Base-by-base conservation (phyloP, 2,329 filamentous ascomycete species). In the Cryphonectria nitschkei region DNA sequence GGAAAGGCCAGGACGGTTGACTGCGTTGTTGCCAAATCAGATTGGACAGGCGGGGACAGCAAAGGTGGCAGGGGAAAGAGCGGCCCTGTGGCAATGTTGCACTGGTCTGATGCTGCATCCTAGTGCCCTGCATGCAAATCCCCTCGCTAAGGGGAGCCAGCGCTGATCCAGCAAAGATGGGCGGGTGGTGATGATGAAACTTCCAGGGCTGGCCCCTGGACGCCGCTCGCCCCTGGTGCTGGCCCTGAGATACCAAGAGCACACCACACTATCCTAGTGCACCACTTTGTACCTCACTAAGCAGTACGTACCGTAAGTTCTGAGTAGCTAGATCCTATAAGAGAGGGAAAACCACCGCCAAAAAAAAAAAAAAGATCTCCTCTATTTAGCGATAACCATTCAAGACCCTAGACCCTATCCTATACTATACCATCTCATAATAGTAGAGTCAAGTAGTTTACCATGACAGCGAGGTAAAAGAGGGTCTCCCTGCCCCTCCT, bases 1-100 rank as follows among this genome's bases (percentile, higher is more conserved):
- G 11, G 16, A 50, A 19, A 64, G 46, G 54, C 50, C 41, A 56
- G 46, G 65, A 62, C 50, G 56, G 71, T 68, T 37, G 65, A 72
- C 52, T 39, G 37, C 37, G 65, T 67, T 61, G 68, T 56, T 67
- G 71, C 64, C 71, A 67, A 61, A 70, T 65, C 68, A 68, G 70
- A 72, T 70, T 68, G 61, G 71, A 58, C 46, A 50, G 68, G 62
- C 62, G 67, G 71, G 61, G 58, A 56, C 54, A 67, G 69, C 69
- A 71, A 68, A 71, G 71, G 71, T 73, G 71, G 71, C 71, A 73
- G 71, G 71, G 70, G 71, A 29, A 73, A 26, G 13, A 60, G 61
- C 69, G 71, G 68, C 67, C 69, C 71, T 73, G 71, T 73, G 71
- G 71, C 71, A 71, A 73, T 68, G 71, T 71, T 67, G 71, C 69